Evolutionary conservation across 1,284 basidiomycete species (phyloP).

Genomic region (Moesziomyces parantarcticus): DNA sequence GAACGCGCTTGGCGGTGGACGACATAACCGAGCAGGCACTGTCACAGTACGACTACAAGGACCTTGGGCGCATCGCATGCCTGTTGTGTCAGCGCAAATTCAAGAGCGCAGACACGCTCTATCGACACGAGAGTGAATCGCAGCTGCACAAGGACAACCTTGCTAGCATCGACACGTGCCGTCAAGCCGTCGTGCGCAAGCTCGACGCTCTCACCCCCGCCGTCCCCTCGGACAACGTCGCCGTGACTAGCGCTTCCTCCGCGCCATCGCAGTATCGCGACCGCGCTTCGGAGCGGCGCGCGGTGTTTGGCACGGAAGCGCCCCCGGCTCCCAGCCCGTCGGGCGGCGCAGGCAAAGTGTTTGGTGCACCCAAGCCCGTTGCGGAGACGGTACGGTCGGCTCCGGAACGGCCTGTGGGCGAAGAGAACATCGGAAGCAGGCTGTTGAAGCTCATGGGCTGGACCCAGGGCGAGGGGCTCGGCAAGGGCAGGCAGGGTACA

Average conservation of each 20-base stretch:
- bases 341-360: constrained; percentile 6
- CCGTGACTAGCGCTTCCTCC: neutral
- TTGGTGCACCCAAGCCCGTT: constrained; percentile 15
- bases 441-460: constrained; percentile 50
- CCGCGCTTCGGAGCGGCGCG: constrained; percentile 47
- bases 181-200: constrained; percentile 25
- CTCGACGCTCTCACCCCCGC: neutral
- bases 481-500: constrained; percentile 20
- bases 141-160: constrained; percentile 44
- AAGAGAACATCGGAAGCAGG: constrained; percentile 42
- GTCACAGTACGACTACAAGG: constrained; percentile 31
- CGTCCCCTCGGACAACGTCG: neutral
- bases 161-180: constrained; percentile 18
- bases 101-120: constrained; percentile 39
- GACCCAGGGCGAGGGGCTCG: constrained; percentile 42
- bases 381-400: constrained; percentile 17
- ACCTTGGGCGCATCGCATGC: constrained; percentile 34
- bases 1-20: neutral
- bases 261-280: constrained; percentile 23
- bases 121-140: constrained; percentile 33
- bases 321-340: constrained; percentile 1
- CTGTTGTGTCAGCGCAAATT: constrained; percentile 52
- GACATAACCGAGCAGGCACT: too few species aligned
- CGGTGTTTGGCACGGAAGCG: constrained; percentile 43
- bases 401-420: constrained; percentile 36